These are phyloP conservation scores for Termitomyces sp. DNA, from an alignment of 768 basidiomycete species.

Conservation along the genomic window DNA sequence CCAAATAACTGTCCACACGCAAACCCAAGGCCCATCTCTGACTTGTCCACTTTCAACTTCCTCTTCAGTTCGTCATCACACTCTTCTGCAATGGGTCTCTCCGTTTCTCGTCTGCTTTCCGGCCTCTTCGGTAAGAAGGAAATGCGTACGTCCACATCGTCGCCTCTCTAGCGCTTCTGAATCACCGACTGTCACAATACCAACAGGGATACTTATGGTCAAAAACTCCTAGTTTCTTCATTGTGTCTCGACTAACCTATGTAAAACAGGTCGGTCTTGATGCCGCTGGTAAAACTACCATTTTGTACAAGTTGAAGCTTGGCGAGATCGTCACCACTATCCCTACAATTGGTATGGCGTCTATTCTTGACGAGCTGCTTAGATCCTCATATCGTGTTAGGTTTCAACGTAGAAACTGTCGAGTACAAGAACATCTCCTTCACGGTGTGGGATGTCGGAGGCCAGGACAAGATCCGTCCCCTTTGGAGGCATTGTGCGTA, in stretches of 20 bases:
- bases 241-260: slow-evolving; percentile 6
- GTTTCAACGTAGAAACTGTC: slow-evolving; percentile 99
- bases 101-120: slow-evolving; percentile 68
- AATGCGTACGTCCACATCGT: slow-evolving; percentile 78
- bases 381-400: slow-evolving; percentile 37
- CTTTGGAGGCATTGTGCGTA: slow-evolving; percentile 99
- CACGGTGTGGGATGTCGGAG: slow-evolving; percentile 99
- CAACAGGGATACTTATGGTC: slow-evolving; percentile 93
- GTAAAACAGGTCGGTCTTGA: slow-evolving; percentile 87
- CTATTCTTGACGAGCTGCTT: slow-evolving; percentile 7
- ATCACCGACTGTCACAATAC: slow-evolving; percentile 25
- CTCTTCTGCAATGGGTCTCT: slow-evolving; percentile 66
- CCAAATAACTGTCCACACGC: slow-evolving; percentile 40
- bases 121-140: slow-evolving; percentile 97
- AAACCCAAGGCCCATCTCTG: slow-evolving; percentile 24
- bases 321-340: slow-evolving; percentile 99
- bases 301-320: slow-evolving; percentile 98
- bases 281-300: slow-evolving; percentile 98
- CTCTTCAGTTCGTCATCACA: slow-evolving; percentile 26
- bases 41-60: slow-evolving; percentile 25
- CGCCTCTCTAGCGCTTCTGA: slow-evolving; percentile 22
- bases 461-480: slow-evolving; percentile 99
- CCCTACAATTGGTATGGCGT: slow-evolving; percentile 89
- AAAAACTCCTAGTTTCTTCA: slow-evolving; percentile 12
- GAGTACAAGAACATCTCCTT: slow-evolving; percentile 99